phyloP scores from a whole-genome alignment of 345 rosid genomes.

The Triadica sebifera region DNA sequence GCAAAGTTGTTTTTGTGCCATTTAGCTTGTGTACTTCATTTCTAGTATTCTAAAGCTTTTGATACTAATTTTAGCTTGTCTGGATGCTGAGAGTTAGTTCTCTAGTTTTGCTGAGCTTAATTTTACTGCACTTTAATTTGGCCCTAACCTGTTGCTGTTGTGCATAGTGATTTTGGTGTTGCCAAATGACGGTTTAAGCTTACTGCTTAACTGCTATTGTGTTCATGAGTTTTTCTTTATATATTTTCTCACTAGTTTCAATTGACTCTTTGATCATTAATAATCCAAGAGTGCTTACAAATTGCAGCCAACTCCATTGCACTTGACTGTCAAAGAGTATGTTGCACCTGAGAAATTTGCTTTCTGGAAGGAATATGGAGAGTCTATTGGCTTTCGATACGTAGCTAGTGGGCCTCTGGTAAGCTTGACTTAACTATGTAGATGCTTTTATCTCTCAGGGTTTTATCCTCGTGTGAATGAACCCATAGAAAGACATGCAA shows the following conservation, averaged over 20 bases:
- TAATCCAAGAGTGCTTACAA: background rate
- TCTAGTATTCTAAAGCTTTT: background rate
- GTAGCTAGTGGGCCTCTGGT: slow-evolving; percentile 99
- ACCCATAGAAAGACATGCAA: slow-evolving; percentile 2
- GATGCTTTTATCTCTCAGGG: background rate
- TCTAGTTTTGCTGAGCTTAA: background rate
- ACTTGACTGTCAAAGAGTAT: slow-evolving; percentile 92
- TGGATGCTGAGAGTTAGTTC: background rate
- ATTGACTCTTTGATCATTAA: background rate
- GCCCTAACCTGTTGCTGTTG: too few species aligned
- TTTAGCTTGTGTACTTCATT: background rate
- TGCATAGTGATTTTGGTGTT: slow-evolving; percentile 1
- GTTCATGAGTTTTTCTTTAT: background rate
- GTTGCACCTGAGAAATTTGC: slow-evolving; percentile 91
- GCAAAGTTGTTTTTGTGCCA: background rate
- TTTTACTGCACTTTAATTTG: background rate
- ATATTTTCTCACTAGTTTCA: background rate
- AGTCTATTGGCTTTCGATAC: slow-evolving; percentile 89
- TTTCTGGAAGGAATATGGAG: slow-evolving; percentile 94
- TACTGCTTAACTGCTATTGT: background rate
- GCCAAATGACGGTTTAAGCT: slow-evolving; percentile 4
- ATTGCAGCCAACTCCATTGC: slow-evolving; percentile 92
- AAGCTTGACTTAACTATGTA: slow-evolving; percentile 25
- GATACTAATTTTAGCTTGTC: background rate
- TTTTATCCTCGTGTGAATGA: background rate